Percentiles rank a stretch among this genome's conserved stretches.
phyloP scores from a whole-genome alignment of 2,329 filamentous ascomycete genomes.

The Podosphaera aphanis region DNA sequence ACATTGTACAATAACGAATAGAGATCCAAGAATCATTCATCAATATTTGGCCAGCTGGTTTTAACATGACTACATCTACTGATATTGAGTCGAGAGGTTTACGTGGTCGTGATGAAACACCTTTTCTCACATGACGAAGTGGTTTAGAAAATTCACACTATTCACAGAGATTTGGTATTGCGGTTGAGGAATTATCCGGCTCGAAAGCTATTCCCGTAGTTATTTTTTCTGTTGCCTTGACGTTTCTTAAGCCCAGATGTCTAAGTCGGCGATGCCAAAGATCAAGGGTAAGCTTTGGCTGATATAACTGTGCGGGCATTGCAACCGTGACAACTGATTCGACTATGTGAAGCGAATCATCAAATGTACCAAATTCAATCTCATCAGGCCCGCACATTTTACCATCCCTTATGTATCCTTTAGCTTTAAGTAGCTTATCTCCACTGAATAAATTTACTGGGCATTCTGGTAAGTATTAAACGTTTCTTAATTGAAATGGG shows the following conservation, averaged over 20 bases:
- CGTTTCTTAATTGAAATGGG: neutral
- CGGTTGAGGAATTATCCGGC: neutral
- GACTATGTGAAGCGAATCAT: neutral
- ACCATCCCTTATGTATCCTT: neutral
- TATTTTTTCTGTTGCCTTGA: slow-evolving; percentile 1
- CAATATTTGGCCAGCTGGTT: neutral
- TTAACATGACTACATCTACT: neutral
- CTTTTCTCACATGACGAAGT: neutral
- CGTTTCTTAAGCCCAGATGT: neutral
- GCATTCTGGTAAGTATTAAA: neutral
- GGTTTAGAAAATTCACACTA: neutral
- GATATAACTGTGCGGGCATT: neutral
- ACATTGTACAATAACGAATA: neutral
- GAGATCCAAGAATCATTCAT: neutral
- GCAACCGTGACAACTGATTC: neutral
- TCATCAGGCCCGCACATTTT: neutral
- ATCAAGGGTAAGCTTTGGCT: neutral
- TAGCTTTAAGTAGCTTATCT: neutral
- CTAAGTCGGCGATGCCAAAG: neutral
- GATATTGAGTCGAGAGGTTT: neutral
- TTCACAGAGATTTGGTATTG: neutral
- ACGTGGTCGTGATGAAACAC: neutral
- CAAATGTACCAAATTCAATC: neutral
- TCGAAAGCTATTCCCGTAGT: neutral
- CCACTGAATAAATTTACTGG: neutral